These are phyloP conservation scores for Papiliotrema nemorosa DNA, from an alignment of 1,284 basidiomycete genomes.

Conservation along the genomic window DNA sequence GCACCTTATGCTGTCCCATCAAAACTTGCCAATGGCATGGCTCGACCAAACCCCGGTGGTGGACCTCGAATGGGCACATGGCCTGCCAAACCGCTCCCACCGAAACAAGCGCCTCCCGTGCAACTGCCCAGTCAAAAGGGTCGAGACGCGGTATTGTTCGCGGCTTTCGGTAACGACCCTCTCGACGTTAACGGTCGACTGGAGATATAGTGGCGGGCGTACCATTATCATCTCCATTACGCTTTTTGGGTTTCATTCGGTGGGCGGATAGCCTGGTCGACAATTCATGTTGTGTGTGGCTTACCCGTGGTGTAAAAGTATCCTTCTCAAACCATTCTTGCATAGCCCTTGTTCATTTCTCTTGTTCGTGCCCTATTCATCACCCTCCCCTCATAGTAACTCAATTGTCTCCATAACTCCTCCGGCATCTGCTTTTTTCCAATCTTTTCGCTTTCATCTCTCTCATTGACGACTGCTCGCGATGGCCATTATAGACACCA, in stretches of 20 bases:
- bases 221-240: background rate
- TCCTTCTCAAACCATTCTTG: background rate
- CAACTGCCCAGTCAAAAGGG: slow-evolving; percentile 6
- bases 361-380: background rate
- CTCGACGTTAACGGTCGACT: slow-evolving; percentile 6
- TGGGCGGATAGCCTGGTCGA: too few relatives aligned
- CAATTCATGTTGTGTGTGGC: background rate
- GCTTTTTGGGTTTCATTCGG: too few relatives aligned
- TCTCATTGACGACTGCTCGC: too few relatives aligned
- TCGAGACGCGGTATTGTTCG: slow-evolving; percentile 8
- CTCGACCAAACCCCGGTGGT: background rate
- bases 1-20: slow-evolving; percentile 5
- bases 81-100: slow-evolving; percentile 3
- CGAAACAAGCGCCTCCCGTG: slow-evolving; percentile 3
- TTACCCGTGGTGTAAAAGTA: background rate
- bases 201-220: slow-evolving; percentile 1
- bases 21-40: background rate
- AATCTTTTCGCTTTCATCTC: too few relatives aligned
- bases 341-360: background rate
- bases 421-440: background rate
- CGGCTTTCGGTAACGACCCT: slow-evolving; percentile 8
- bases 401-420: background rate
- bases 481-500: too few relatives aligned
- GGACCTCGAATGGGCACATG: slow-evolving; percentile 8
- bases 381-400: background rate